These are phyloP conservation scores for Cyamopsis tetragonoloba DNA, from an alignment of 306 rosid species.

Conservation along the genomic window DNA sequence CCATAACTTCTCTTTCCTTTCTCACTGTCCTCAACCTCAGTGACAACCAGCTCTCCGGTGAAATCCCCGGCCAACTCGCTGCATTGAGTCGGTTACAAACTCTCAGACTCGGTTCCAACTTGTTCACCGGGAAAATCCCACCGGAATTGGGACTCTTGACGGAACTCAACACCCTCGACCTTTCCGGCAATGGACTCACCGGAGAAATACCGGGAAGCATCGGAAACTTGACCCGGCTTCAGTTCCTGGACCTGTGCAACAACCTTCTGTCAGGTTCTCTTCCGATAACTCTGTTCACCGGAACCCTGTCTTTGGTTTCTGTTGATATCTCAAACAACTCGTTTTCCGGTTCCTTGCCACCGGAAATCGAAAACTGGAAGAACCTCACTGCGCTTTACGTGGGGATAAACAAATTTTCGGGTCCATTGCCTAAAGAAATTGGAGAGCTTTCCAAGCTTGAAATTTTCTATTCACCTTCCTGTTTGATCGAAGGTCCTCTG, in stretches of 20 bases:
- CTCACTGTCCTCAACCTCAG: slow-evolving; percentile 67
- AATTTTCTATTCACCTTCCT: slow-evolving; percentile 48
- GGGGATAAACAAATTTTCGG: slow-evolving; percentile 61
- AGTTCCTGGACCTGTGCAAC: slow-evolving; percentile 65
- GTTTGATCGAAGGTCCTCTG: slow-evolving; percentile 80
- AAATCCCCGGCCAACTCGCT: slow-evolving; percentile 46
- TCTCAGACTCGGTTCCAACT: slow-evolving; percentile 59
- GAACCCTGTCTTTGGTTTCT: slow-evolving; percentile 52
- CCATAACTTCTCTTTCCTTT: slow-evolving; percentile 44
- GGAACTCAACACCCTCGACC: slow-evolving; percentile 51
- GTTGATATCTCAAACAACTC: slow-evolving; percentile 86
- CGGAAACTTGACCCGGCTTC: slow-evolving; percentile 63
- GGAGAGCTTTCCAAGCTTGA: slow-evolving; percentile 68
- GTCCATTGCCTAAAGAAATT: slow-evolving; percentile 67
- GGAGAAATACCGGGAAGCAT: slow-evolving; percentile 56
- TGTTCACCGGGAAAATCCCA: slow-evolving; percentile 53
- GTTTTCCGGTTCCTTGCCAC: slow-evolving; percentile 64
- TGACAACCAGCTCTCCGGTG: slow-evolving; percentile 54
- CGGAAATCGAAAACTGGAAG: slow-evolving; percentile 56
- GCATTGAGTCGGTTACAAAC: slow-evolving; percentile 37
- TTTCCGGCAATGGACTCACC: slow-evolving; percentile 58
- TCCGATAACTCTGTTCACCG: slow-evolving; percentile 56
- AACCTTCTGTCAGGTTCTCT: slow-evolving; percentile 73
- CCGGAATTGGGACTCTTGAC: slow-evolving; percentile 47
- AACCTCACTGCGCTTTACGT: slow-evolving; percentile 66